Evolutionary conservation across 495 filamentous ascomycete genomes (phyloP).

Genomic region (Talaromyces liani): DNA sequence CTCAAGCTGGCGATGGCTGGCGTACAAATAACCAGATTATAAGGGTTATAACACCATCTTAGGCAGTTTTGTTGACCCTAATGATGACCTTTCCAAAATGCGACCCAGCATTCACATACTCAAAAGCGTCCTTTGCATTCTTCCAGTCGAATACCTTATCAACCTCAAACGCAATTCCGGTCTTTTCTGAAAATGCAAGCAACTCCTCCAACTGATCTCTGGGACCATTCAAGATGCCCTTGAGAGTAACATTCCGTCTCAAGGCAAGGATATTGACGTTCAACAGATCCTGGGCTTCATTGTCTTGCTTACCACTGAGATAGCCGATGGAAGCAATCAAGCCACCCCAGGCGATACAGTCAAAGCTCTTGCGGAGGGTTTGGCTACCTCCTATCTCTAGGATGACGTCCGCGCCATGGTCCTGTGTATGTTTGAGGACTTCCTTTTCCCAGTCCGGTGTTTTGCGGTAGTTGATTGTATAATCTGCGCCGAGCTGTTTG

Average conservation of each 20-base stretch:
- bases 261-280: conserved; percentile 49
- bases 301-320: conserved; percentile 49
- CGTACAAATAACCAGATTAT: neutral
- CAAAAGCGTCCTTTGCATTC: conserved; percentile 42
- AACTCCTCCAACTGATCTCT: conserved; percentile 56
- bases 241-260: conserved; percentile 40
- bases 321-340: conserved; percentile 63
- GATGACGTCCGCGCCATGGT: conserved; percentile 60
- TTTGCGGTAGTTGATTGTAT: conserved; percentile 62
- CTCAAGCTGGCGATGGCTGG: neutral
- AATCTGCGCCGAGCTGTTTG: conserved; percentile 50
- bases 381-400: conserved; percentile 58
- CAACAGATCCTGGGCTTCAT: conserved; percentile 25
- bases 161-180: conserved; percentile 55
- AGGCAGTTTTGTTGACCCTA: conserved; percentile 28
- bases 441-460: conserved; percentile 60
- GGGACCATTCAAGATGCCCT: conserved; percentile 56
- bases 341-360: conserved; percentile 59
- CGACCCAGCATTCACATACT: conserved; percentile 53
- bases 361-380: conserved; percentile 54
- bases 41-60: neutral
- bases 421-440: conserved; percentile 52
- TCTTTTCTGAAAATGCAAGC: conserved; percentile 49
- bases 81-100: conserved; percentile 74
- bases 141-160: conserved; percentile 54